A percentile compares a stretch with the other conserved stretches of the same genome.
Conservation (phyloP, 208 protist species). For the Wallacemonas sp. region DNA sequence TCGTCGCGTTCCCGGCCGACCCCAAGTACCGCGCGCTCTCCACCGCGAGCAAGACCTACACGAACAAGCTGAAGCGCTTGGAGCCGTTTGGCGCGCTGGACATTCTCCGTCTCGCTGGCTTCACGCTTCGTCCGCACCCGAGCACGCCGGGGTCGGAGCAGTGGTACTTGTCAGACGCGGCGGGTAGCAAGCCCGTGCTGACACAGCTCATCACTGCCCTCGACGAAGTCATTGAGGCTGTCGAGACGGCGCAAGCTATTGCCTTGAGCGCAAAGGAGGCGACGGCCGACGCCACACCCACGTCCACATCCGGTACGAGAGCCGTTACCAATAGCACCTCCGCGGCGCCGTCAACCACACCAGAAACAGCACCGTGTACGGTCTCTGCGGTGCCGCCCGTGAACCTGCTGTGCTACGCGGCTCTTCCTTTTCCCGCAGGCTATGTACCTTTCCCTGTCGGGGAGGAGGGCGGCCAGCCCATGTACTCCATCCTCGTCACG, state of each 20-base stretch:
- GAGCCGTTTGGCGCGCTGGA: conserved; percentile 60
- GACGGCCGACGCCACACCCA: background rate
- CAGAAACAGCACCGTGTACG: too few relatives aligned
- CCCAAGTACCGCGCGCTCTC: conserved; percentile 63
- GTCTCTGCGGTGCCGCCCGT: too few relatives aligned
- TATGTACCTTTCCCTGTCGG: conserved; percentile 39
- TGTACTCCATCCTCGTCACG: conserved; percentile 43
- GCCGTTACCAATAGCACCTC: background rate
- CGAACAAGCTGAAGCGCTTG: conserved; percentile 53
- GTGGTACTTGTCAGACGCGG: conserved; percentile 63
- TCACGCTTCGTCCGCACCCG: conserved; percentile 43
- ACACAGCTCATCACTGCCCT: conserved; percentile 38
- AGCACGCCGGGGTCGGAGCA: conserved; percentile 37
- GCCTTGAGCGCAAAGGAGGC: conserved; percentile 21
- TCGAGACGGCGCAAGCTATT: conserved; percentile 28
- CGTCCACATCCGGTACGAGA: background rate
- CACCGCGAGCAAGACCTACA: conserved; percentile 59
- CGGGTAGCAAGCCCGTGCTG: conserved; percentile 50
- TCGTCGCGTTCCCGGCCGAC: conserved; percentile 51
- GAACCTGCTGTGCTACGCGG: conserved; percentile 22
- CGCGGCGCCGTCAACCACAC: background rate
- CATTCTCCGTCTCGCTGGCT: conserved; percentile 65
- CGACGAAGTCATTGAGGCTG: conserved; percentile 36
- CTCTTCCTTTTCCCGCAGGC: conserved; percentile 25
- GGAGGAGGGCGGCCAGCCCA: conserved; percentile 23